Evolutionary conservation across 208 protist species (phyloP).

Genomic region (Borovskyia barvae): DNA sequence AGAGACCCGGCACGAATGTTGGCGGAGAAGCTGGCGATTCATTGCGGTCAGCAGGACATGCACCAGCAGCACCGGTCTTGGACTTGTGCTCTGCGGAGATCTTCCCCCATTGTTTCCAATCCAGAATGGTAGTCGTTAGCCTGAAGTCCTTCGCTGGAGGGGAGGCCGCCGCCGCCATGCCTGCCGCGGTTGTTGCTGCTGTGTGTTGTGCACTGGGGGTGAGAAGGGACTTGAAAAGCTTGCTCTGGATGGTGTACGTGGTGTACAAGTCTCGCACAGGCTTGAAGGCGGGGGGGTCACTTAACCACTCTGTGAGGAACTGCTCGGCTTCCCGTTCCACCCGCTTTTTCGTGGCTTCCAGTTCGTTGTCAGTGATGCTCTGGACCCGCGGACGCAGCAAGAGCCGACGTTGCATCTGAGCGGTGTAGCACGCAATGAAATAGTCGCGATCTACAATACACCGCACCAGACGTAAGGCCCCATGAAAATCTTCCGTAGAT

Average conservation of each 20-base stretch:
- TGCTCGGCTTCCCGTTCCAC: slow-evolving; percentile 28
- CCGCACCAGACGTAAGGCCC: slow-evolving; percentile 33
- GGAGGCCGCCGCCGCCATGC: background rate
- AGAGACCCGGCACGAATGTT: slow-evolving; percentile 1
- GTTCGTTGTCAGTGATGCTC: slow-evolving; percentile 16
- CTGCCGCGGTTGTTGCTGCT: background rate
- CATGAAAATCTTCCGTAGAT: slow-evolving; percentile 28
- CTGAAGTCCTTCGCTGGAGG: slow-evolving; percentile 4
- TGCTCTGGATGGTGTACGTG: slow-evolving; percentile 10
- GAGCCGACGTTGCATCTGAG: slow-evolving; percentile 34
- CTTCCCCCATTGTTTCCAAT: slow-evolving; percentile 31
- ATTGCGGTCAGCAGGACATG: no score
- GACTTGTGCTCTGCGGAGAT: background rate
- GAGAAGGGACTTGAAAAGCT: background rate
- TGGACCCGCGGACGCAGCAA: slow-evolving; percentile 16
- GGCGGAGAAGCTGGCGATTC: background rate
- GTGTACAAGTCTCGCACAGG: slow-evolving; percentile 13
- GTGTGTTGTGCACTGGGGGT: no score
- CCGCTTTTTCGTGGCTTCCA: slow-evolving; percentile 23
- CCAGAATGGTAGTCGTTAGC: slow-evolving; percentile 22
- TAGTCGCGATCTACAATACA: slow-evolving; percentile 25
- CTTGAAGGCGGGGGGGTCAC: slow-evolving; percentile 12
- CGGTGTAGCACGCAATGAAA: slow-evolving; percentile 33
- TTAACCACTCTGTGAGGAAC: slow-evolving; percentile 29
- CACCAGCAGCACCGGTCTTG: background rate